Base-by-base conservation (phyloP, 2,329 filamentous ascomycete species). In the Neonectria faginata region DNA sequence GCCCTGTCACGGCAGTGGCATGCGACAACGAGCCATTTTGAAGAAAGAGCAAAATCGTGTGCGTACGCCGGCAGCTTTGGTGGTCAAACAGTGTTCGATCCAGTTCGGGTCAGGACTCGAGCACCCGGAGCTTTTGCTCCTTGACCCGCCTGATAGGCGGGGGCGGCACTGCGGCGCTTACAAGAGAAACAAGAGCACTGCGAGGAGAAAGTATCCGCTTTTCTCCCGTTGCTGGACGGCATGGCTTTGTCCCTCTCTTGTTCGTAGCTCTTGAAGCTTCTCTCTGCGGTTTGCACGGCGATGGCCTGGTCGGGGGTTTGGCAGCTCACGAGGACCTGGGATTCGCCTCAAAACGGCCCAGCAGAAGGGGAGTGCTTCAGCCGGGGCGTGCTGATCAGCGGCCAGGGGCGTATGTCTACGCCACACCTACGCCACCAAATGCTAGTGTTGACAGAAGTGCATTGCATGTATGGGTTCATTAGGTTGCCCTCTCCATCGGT, bases 61-160 rank as follows among this genome's bases (percentile, higher is more conserved):
- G 74, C 72, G 73, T 73, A 68, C 68, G 60, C 67, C 64, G 65
- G 60, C 62, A 54, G 54, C 60, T 65, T 25, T 68, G 67, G 65
- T 73, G 70, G 70, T 71, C 66, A 69, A 72, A 68, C 63, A 70
- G 66, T 73, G 71, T 72, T 68, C 72, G 70, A 71, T 73, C 66
- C 67, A 63, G 66, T 67, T 68, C 60, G 64, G 68, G 60, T 61
- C 64, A 65, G 65, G 63, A 70, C 74, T 67, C 63, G 55, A 70
- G 66, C 45, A 66, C 16, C 72, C 76, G 77, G 77, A 79, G 77
- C 77, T 71, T 74, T 74, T 70, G 77, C 77, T 79, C 77, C 76
- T 69, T 69, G 69, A 66, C 66, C 62, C 65, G 72, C 67, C 69
- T 72, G 69, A 72, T 72, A 75, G 76, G 76, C 68, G 68, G 70